Evolutionary conservation across 805 yeast genomes (phyloP).

Genomic region (Tetrapisispora arboricola): DNA sequence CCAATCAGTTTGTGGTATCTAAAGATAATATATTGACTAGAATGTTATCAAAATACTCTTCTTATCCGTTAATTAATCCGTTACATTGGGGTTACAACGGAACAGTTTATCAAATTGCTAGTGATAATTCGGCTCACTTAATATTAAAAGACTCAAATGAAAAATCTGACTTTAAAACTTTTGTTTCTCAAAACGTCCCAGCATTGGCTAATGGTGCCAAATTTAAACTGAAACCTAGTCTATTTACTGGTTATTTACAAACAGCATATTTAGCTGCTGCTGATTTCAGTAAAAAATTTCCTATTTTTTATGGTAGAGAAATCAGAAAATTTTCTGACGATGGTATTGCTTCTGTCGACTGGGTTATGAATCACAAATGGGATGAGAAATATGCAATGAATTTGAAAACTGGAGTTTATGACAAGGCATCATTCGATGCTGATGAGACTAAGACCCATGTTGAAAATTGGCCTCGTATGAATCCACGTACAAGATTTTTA

Average conservation of each 20-base stretch:
- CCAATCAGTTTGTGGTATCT: too few species aligned
- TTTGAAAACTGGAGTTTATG: slow-evolving; percentile 6
- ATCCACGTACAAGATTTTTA: slow-evolving; percentile 57
- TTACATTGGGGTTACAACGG: slow-evolving; percentile 28
- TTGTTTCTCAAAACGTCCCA: slow-evolving; percentile 30
- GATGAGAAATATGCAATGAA: slow-evolving; percentile 9
- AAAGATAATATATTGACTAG: too few species aligned
- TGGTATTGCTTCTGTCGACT: slow-evolving; percentile 67
- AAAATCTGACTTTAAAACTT: slow-evolving; percentile 13
- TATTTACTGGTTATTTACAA: slow-evolving; percentile 66
- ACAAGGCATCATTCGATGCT: slow-evolving; percentile 20
- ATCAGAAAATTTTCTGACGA: slow-evolving; percentile 49
- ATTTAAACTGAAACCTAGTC: slow-evolving; percentile 48
- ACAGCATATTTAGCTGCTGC: slow-evolving; percentile 57
- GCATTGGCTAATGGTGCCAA: slow-evolving; percentile 37
- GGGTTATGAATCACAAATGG: slow-evolving; percentile 33
- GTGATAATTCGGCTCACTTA: slow-evolving; percentile 11
- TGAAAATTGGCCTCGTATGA: slow-evolving; percentile 47
- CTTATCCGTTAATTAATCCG: slow-evolving; percentile 14
- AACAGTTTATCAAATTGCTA: slow-evolving; percentile 21
- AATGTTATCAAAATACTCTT: not conserved
- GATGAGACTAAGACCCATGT: slow-evolving; percentile 33
- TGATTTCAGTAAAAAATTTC: slow-evolving; percentile 38
- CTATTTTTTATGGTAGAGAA: slow-evolving; percentile 65
- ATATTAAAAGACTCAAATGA: slow-evolving; percentile 11